Base-by-base conservation (phyloP, 345 rosid genomes). In the Salix exigua region DNA sequence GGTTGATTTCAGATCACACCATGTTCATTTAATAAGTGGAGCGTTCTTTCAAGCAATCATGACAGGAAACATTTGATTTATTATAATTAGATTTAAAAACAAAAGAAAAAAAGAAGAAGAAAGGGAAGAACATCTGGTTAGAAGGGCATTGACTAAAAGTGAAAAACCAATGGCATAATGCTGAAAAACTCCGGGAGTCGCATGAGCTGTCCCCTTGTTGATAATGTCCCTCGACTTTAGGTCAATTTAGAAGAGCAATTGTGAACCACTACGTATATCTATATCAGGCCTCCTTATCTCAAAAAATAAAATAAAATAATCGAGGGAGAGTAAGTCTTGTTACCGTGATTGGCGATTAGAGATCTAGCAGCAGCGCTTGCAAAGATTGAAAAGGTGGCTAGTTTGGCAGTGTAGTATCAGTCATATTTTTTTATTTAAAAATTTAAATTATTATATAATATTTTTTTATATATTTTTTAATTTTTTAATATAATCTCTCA, bases 281-380 rank as follows among this genome's bases (percentile, higher is more conserved):
- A 19, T 51, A 19, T 18, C 23, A 18, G 8, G 23, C n/a, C 23
- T 6, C 58, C 3, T 51, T 18, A 7, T 19, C 7, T 19, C n/a
- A 28, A 25, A 28, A 31, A 31, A 28, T 1, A 62, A 10, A 62
- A 11, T 10, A 23, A 3, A 5, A 9, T 1, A 62, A 11, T 23
- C 0, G 8, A 7, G 21, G 37, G 38, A 14, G 10, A 14, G 1
- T 2, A 64, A 19, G 58, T 7, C n/a, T 6, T 18, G 58, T 51
- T 9, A n/a, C 66, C 75, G 75, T 72, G 75, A 72, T 33, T 71
- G 65, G 74, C 40, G 74, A n/a, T 7, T 33, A 11, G 75, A 60
- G 75, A 72, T 37, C 37, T 51, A 35, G 48, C 65, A 11, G 14
- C 50, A 46, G 50, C 14, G 50, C 5, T 12, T 4, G 50, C 50